Base-by-base conservation (phyloP, 1,284 basidiomycete species). In the Macrocystidia cucumis region DNA sequence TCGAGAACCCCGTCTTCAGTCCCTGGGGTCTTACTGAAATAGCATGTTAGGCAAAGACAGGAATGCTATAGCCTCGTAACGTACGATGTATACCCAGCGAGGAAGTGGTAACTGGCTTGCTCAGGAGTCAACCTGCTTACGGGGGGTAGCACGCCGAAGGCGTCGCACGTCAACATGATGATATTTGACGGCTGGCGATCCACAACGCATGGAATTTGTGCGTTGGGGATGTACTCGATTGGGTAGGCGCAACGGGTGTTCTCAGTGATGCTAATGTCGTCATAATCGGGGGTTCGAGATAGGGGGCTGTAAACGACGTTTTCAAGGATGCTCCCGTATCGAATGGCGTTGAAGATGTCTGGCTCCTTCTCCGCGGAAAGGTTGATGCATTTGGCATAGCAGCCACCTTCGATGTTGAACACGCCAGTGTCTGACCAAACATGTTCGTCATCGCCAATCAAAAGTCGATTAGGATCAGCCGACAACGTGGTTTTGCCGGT, bases 391-490 rank as follows among this genome's bases (percentile, higher is more conserved):
- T 99, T 98, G 64, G 95, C 95, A 62, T 98, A 99, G 69, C 95
- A 99, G 39, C 96, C 95, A 50, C 95, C 95, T 61, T 99, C 95
- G 52, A 98, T 99, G 78, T 98, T 98, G 82, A 98, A 98, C 44
- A 99, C 95, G 60, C 95, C 96, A 14, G 74, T 80, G 63, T 96
- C 92, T 20, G 90, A 91, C 93, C 92, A 97, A 54, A 97, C 93
- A 60, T 97, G 93, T 67, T 97, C 92, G 57, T 97, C 93, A 57
- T 97, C 92, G 52, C 93, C 92, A 50, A 97, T 96, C 41, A 97
- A 77, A 42, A 87, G 68, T 45, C 92, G 88, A 50, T 79, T 74
- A 22, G 92, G 89, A 62, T 97, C 92, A 32, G 92, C 91, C 18
- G 91, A 95, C 30, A 97, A 78, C 4, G 92, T 96, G 35, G 92